phyloP scores from a whole-genome alignment of 2,329 filamentous ascomycete species.

The Apiospora aurea region DNA sequence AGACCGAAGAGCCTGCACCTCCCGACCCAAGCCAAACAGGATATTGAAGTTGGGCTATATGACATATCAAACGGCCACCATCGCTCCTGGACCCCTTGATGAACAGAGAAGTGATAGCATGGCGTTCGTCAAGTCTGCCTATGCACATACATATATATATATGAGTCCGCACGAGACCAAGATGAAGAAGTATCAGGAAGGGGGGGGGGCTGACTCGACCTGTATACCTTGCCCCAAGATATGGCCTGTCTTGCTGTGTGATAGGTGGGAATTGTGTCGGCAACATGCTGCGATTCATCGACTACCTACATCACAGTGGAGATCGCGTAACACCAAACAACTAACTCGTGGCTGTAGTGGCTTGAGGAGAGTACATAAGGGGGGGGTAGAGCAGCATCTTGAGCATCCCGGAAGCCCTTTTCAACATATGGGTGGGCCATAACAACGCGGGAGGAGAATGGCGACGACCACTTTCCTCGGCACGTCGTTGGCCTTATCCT shows the following conservation, averaged over 20 bases:
- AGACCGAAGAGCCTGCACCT: constrained; percentile 15
- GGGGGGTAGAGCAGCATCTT: not conserved
- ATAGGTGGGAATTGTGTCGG: not conserved
- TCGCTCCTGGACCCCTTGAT: not conserved
- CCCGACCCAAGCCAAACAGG: not conserved
- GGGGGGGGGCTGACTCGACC: not conserved
- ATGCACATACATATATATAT: not conserved
- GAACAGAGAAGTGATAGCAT: not conserved
- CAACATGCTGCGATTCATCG: constrained; percentile 16
- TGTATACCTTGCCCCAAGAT: not conserved
- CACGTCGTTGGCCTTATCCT: not conserved
- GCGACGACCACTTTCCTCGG: not conserved
- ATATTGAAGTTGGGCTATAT: not conserved
- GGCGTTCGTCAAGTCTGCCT: not conserved
- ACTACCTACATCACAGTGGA: constrained; percentile 20
- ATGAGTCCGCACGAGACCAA: not conserved
- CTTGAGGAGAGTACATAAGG: not conserved
- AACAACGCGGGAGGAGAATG: not conserved
- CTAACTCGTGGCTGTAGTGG: constrained; percentile 8
- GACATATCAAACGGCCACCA: not conserved
- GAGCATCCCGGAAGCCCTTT: not conserved
- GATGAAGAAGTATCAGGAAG: not conserved
- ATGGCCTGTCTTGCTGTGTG: not conserved
- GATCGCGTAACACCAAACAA: constrained; percentile 5
- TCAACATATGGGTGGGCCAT: not conserved